Conservation (phyloP, 441 rosid genomes). For the Cnidoscolus chayamansa region DNA sequence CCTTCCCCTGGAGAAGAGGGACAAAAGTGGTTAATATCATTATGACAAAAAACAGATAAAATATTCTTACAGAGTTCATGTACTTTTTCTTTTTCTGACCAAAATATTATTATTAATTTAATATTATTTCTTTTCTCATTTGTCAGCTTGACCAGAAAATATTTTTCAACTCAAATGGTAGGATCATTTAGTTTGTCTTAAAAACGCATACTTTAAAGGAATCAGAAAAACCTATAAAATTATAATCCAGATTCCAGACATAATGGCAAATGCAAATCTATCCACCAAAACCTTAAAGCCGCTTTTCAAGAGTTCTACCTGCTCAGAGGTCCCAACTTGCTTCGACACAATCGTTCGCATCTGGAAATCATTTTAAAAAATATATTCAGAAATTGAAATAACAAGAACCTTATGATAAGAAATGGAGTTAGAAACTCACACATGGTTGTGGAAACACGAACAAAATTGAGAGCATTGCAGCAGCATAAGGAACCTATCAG, state of each 20-base stretch:
- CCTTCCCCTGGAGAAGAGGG: slow-evolving; percentile 59
- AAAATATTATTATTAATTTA: neutral
- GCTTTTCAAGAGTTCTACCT: slow-evolving; percentile 39
- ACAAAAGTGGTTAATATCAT: neutral
- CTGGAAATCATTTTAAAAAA: slow-evolving; percentile 36
- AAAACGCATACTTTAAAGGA: neutral
- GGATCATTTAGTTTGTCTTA: neutral
- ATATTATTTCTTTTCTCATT: neutral
- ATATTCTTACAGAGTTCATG: neutral
- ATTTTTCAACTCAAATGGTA: neutral
- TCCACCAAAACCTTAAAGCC: neutral
- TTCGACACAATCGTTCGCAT: slow-evolving; percentile 81
- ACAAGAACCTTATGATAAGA: neutral
- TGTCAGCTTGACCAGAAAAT: neutral
- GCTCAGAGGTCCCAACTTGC: slow-evolving; percentile 76
- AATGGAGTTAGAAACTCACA: slow-evolving; percentile 43
- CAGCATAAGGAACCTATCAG: slow-evolving; percentile 72
- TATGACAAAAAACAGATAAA: neutral
- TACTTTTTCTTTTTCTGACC: neutral
- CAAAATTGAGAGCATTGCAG: slow-evolving; percentile 59
- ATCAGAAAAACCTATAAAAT: neutral
- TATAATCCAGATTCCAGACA: neutral
- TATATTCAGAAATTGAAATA: neutral
- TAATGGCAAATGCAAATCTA: neutral
- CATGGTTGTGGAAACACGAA: slow-evolving; percentile 69